Percentiles rank a stretch among this genome's conserved stretches.
phyloP scores from a whole-genome alignment of 164 flowering plant species.

The Umbilicus rupestris region DNA sequence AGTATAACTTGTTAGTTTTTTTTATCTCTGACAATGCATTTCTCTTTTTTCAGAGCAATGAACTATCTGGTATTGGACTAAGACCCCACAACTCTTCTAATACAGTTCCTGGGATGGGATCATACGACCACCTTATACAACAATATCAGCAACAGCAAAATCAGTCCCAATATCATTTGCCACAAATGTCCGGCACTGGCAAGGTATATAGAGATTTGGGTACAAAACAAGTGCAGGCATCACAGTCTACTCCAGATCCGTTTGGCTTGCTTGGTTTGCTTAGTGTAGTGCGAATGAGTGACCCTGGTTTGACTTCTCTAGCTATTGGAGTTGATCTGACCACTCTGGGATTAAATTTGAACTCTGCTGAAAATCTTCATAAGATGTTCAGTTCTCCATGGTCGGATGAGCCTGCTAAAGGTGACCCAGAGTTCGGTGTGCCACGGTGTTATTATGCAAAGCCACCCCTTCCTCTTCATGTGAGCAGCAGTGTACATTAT shows the following conservation, averaged over 20 bases:
- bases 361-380: conserved; percentile 72
- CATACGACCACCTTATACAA: conserved; percentile 85
- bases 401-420: conserved; percentile 90
- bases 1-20: neutral
- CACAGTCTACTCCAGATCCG: conserved; percentile 59
- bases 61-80: conserved; percentile 2
- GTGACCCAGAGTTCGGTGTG: conserved; percentile 75
- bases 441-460: conserved; percentile 83
- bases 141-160: conserved; percentile 76
- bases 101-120: conserved; percentile 51
- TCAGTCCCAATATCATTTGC: conserved; percentile 76
- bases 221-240: conserved; percentile 57
- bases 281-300: conserved; percentile 71
- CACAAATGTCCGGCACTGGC: conserved; percentile 55
- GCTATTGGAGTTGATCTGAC: conserved; percentile 94
- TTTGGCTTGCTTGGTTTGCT: conserved; percentile 87
- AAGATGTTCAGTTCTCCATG: conserved; percentile 91
- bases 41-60: neutral
- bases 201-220: conserved; percentile 75
- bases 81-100: conserved; percentile 1
- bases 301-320: conserved; percentile 78
- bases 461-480: conserved; percentile 67
- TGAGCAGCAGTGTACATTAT: conserved; percentile 25
- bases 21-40: neutral
- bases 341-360: conserved; percentile 84